Evolutionary conservation across 768 basidiomycete species (phyloP), one percentile per base, ranked within the genome.

Genomic region (Kwoniella newhampshirensis): DNA sequence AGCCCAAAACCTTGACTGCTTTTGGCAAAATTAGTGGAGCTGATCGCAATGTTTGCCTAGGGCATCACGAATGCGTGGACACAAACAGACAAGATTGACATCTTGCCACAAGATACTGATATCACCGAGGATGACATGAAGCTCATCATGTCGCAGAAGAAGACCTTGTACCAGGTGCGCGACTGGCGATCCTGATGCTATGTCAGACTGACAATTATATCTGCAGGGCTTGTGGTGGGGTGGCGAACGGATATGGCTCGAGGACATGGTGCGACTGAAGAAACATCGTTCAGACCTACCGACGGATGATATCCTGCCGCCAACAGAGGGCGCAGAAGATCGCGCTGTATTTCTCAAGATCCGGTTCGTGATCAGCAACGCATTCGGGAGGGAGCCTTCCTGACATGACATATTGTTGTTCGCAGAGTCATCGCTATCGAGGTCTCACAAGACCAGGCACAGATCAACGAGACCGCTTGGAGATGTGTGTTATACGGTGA

Each of bases 191-290:
- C 20, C 36, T 41, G 8, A 32, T 36, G 37, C 30, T 15, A n/a
- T 26, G 8, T 50, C 42, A n/a, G 26, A 42, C 11, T 11, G 11
- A 42, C 18, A 21, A 11, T 15, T 26, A 32, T 45, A 13, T 32
- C 36, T 15, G 15, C 55, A 73, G 68, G 74, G 46, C 79, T 84
- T 92, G 7, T 94, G 89, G 89, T 88, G 87, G 86, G 91, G 91
- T 7, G 84, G 86, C 1, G 91, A 92, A 68, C 82, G 88, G 27
- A 88, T 92, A 51, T 94, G 91, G 90, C 79, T 82, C 4, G 88
- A 87, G 57, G 91, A 94, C 60, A 82, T 92, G 53, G 82, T 92
- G 35, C 83, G 91, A 21, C 79, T 94, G 46, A 63, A 63, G 49
- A 68, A 67, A 47, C 20, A 42, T 18, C 49, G 70, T 26, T 30